These are phyloP conservation scores for Ceratorhiza oryzae-sativae DNA, from an alignment of 1,284 basidiomycete species.

Conservation along the genomic window DNA sequence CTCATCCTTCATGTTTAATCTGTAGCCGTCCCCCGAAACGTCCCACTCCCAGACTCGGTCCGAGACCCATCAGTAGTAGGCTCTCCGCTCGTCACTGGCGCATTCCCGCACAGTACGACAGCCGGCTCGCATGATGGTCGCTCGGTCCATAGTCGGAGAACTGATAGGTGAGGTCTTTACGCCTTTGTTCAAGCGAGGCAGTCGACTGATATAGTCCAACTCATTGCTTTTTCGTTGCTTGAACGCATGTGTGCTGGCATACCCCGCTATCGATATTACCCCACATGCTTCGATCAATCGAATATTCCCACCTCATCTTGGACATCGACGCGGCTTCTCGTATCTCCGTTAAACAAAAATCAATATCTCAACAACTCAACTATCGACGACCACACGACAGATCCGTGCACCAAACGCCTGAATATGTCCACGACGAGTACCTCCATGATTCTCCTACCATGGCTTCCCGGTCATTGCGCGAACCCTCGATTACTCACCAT, in stretches of 20 bases:
- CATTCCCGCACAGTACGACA: background rate
- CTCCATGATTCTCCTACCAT: conserved; percentile 11
- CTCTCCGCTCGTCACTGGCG: background rate
- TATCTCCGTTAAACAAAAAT: no score
- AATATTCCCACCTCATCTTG: background rate
- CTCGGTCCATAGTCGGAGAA: conserved; percentile 14
- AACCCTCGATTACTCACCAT: background rate
- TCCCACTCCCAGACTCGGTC: conserved; percentile 24
- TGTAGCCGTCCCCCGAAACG: conserved; percentile 10
- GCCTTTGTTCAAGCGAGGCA: background rate
- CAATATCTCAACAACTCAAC: no score
- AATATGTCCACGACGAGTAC: conserved; percentile 4
- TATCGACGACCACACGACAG: background rate
- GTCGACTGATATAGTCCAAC: background rate
- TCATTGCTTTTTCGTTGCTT: background rate
- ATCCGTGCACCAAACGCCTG: background rate
- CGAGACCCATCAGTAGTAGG: conserved; percentile 5
- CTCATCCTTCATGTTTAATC: background rate
- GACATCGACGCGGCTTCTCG: no score
- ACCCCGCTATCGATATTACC: background rate
- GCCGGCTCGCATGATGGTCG: background rate
- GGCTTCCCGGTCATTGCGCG: background rate
- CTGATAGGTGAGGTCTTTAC: background rate
- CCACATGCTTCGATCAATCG: background rate
- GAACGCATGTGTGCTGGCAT: background rate